Evolutionary conservation across 2,329 filamentous ascomycete genomes (phyloP), one percentile per base, ranked within the genome.

Genomic region (Cadophora malorum): DNA sequence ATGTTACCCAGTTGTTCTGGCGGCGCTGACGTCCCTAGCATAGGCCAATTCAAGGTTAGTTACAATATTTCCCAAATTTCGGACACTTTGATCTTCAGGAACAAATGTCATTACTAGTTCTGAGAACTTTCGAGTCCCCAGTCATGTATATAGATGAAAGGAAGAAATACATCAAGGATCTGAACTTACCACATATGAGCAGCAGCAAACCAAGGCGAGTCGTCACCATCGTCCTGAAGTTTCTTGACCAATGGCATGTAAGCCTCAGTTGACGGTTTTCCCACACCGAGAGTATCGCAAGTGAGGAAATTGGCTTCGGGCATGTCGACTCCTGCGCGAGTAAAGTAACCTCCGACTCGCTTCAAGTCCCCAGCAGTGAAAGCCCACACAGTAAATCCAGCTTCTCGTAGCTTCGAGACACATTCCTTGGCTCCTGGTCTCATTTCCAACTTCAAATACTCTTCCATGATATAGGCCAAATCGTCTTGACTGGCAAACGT

Each of bases 131-230:
- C 35, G 35, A 38, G 4, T 14, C 12, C 4, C 12, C 35, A 38
- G 12, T 38, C 12, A 1, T 14, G 3, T 2, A 14, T 38, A 31
- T n/a, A 56, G 10, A 33, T 5, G 49, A 35, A 52, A 58, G 66
- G 33, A 62, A 55, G 6, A 8, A 4, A 7, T 33, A 73, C 74
- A 70, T 69, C 21, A 53, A 41, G 35, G 10, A 53, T 38, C 8
- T 38, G 10, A 45, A 78, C 84, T 77, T 88, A 85, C 86, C 85
- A 87, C 79, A 84, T 83, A 76, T 88, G 85, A 45, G 84, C 86
- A 1, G 85, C 85, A 0, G 84, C 85, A 75, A 87, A 88, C 85
- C 85, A 88, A 47, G 80, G 79, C 69, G 82, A 78, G 0, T 79
- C 76, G 12, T 45, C 58, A 38, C 41, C 63, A 0, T 72, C 79